Base-by-base conservation (phyloP, 352 stramenopile genomes). In the Globisporangium uncinulatum region DNA sequence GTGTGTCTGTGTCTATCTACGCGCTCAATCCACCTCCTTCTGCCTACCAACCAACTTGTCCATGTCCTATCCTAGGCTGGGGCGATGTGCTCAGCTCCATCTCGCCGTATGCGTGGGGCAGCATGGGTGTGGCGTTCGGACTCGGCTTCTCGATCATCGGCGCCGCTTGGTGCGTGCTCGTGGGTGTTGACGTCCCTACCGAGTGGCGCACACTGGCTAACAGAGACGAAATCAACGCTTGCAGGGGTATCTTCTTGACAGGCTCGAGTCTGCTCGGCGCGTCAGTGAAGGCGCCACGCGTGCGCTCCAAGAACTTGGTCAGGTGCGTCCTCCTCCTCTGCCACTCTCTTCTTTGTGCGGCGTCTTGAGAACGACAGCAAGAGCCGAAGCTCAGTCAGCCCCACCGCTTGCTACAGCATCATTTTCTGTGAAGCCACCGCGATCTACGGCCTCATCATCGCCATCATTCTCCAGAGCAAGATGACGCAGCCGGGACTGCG, bases 371-470 rank as follows among this genome's bases (percentile, higher is more conserved):
- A n/a, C n/a, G n/a, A n/a, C n/a, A n/a, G n/a, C n/a, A n/a, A n/a
- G n/a, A n/a, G n/a, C n/a, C n/a, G n/a, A n/a, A n/a, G n/a, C n/a
- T n/a, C n/a, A n/a, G n/a, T n/a, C 17, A n/a, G 3, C 15, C 9
- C 34, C 0, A 6, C 24, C 10, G 19, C n/a, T 10, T 11, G 15
- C 14, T 11, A 10, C 34, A 96, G 94, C 76, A 98, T 99, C 58
- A 99, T 99, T 91, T 99, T 99, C 76, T 99, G 97, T 73, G 97
- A 99, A 80, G 97, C 97, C 11, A 99, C 95, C 21, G 97, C 97
- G 54, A 99, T 99, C 64, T 99, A 99, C 74, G 97, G 97, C 58
- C 93, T 99, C 61, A 99, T 99, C 60, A 98, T 99, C 81, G 96
- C 97, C 45, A 99, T 99, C 70, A 99, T 99, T 62, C 77, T 99